Percentiles rank a stretch among this genome's conserved stretches.
These are phyloP conservation scores for Candida dubliniensis DNA, from an alignment of 1,139 yeast genomes.

Conservation along the genomic window DNA sequence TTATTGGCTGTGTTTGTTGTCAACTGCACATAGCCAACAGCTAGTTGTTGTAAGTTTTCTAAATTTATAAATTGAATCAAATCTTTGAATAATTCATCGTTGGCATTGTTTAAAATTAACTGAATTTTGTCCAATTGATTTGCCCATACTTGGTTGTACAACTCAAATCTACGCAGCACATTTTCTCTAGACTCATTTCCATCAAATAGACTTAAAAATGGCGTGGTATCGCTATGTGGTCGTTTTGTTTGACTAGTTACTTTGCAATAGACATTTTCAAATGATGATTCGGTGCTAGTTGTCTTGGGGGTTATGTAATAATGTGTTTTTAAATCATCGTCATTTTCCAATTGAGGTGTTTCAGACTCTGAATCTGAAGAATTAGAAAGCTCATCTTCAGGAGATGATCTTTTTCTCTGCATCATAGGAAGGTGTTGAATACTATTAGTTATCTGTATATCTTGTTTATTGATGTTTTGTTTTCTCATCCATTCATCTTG, in stretches of 20 bases:
- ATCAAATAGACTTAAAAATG: slow-evolving; percentile 37
- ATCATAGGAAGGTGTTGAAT: neutral
- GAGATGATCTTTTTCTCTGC: slow-evolving; percentile 1
- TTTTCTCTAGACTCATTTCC: slow-evolving; percentile 42
- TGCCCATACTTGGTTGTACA: slow-evolving; percentile 43
- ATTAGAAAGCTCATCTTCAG: neutral
- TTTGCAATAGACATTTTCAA: slow-evolving; percentile 3
- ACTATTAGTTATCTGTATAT: too few relatives aligned
- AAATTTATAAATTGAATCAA: slow-evolving; percentile 29
- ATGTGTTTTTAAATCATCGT: slow-evolving; percentile 10
- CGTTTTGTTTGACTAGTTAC: slow-evolving; percentile 8
- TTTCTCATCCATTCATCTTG: too few relatives aligned
- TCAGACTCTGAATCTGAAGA: neutral
- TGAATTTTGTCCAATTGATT: slow-evolving; percentile 38
- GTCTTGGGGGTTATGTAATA: slow-evolving; percentile 13
- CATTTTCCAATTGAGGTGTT: slow-evolving; percentile 1
- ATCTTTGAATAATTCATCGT: slow-evolving; percentile 35
- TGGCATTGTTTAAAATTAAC: slow-evolving; percentile 37
- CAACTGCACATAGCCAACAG: slow-evolving; percentile 48
- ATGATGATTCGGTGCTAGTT: slow-evolving; percentile 1
- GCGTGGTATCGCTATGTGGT: slow-evolving; percentile 16
- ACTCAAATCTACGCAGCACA: slow-evolving; percentile 34
- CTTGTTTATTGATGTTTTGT: too few relatives aligned
- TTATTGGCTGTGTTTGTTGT: slow-evolving; percentile 63
- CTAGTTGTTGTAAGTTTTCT: slow-evolving; percentile 23